Percentiles rank a stretch among this genome's conserved stretches.
phyloP scores from a whole-genome alignment of 1,284 basidiomycete genomes.

The Boletus smithii region DNA sequence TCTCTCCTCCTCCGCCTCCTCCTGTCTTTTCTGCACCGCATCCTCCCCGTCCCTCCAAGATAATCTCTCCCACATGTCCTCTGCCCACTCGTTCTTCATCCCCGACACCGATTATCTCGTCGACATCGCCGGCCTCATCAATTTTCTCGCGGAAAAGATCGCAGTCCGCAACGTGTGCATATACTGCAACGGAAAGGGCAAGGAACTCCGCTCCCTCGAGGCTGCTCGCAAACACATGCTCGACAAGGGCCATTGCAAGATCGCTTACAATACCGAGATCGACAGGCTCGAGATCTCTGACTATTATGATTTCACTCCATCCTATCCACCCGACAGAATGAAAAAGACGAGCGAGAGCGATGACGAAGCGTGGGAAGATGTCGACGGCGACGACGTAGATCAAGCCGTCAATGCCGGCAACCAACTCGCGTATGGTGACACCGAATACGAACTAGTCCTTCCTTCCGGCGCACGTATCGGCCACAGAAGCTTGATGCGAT shows the following conservation, averaged over 20 bases:
- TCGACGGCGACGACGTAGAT: slow-evolving; percentile 40
- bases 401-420: slow-evolving; percentile 41
- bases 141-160: slow-evolving; percentile 92
- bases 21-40: slow-evolving; percentile 86
- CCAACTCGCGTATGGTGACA: slow-evolving; percentile 69
- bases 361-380: slow-evolving; percentile 61
- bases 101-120: slow-evolving; percentile 91
- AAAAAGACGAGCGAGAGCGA: slow-evolving; percentile 6
- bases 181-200: slow-evolving; percentile 79
- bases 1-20: slow-evolving; percentile 54
- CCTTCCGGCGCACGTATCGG: slow-evolving; percentile 92
- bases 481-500: slow-evolving; percentile 83
- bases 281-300: slow-evolving; percentile 90
- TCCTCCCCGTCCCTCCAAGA: slow-evolving; percentile 54
- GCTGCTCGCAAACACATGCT: slow-evolving; percentile 92
- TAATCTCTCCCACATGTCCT: slow-evolving; percentile 87
- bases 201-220: slow-evolving; percentile 76
- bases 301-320: slow-evolving; percentile 88
- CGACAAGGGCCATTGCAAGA: slow-evolving; percentile 94
- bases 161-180: slow-evolving; percentile 92
- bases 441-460: slow-evolving; percentile 86
- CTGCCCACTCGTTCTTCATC: slow-evolving; percentile 90
- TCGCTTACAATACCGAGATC: slow-evolving; percentile 81
- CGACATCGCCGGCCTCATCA: slow-evolving; percentile 79
- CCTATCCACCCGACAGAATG: slow-evolving; percentile 61